Evolutionary conservation across 306 rosid genomes (phyloP), one percentile per base, ranked within the genome.

Genomic region (Quercus robur): DNA sequence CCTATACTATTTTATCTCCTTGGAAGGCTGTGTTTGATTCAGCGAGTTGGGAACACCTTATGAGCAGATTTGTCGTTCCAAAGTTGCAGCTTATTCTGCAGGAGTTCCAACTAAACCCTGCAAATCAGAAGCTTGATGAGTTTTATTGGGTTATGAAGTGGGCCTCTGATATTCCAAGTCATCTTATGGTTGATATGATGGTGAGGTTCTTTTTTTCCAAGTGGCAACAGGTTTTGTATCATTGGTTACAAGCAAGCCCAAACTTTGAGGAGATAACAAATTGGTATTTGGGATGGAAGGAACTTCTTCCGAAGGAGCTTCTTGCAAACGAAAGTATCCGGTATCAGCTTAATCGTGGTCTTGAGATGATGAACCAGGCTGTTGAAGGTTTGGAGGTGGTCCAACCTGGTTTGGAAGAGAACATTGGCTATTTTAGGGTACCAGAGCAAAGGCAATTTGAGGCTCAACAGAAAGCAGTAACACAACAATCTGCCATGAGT

Each of bases 221-320:
- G 87, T 91, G 98, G 99, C 93, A 90, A 52, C 93, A 88, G 81
- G 94, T 89, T 74, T 86, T 95, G 85, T 90, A 89, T 81, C 92
- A 90, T 44, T 95, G 99, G 98, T 82, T 95, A 77, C 84, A 86
- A 80, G 79, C 98, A 17, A 88, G 81, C 77, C 99, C 99, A 56
- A 87, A 91, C 78, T 91, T 86, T 71, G 96, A 90, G 67, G 98
- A 95, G 93, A 93, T 95, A 72, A 83, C 86, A 19, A 93, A 90
- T 62, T 95, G 99, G 99, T 95, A 85, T 70, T 69, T 81, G 81
- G 98, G 97, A 28, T 95, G 99, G 99, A 95, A 91, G 81, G 96
- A 93, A 63, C 93, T 91, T 67, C 74, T 95, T 74, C 95, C 98
- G 5, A 81, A 82, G 66, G 98, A 93, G 89, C 94, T 95, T 80